These are phyloP conservation scores for Bigelowiella natans DNA, from an alignment of 78 protist genomes.

Conservation along the genomic window DNA sequence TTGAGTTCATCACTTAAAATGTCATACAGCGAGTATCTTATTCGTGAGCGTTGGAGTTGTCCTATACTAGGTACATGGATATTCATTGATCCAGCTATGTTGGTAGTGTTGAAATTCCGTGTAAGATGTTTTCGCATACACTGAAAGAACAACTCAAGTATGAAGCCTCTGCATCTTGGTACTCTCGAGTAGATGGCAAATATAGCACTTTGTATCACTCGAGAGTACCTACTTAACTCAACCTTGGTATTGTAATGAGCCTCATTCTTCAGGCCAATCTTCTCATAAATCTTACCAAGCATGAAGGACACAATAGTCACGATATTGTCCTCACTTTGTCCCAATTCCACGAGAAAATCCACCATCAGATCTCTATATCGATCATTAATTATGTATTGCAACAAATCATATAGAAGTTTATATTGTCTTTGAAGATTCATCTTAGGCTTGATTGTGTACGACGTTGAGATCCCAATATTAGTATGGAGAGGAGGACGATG, in stretches of 20 bases:
- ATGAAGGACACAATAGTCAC: neutral
- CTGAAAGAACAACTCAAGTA: neutral
- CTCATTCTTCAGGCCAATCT: neutral
- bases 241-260: neutral
- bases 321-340: neutral
- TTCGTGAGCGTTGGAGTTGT: neutral
- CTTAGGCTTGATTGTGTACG: neutral
- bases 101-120: neutral
- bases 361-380: neutral
- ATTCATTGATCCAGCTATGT: neutral
- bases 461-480: no score
- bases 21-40: neutral
- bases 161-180: neutral
- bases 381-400: neutral
- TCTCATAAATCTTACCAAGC: neutral
- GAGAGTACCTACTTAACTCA: neutral
- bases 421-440: neutral
- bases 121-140: neutral
- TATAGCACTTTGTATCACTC: neutral
- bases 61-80: no score
- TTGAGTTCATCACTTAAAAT: neutral
- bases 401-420: neutral
- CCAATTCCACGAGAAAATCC: neutral
- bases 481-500: no score
- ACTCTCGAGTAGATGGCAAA: neutral